A percentile compares a stretch with the other conserved stretches of the same genome.
These are phyloP conservation scores for Yamadazyma triangularis DNA, from an alignment of 1,139 yeast species.

Conservation along the genomic window DNA sequence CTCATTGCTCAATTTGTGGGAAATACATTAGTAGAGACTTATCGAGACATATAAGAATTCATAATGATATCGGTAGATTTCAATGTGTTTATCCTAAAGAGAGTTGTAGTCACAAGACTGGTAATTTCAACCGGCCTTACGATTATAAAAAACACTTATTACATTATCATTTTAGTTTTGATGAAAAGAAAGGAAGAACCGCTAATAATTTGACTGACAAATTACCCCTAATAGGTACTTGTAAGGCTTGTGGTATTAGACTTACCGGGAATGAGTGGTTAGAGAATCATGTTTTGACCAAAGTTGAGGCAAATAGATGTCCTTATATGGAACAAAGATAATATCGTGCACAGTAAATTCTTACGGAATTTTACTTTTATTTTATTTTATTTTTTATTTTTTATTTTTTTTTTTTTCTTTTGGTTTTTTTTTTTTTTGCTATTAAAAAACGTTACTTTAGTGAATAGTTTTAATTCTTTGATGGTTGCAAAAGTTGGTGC, in stretches of 20 bases:
- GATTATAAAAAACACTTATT: constrained; percentile 46
- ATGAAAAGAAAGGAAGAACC: constrained; percentile 39
- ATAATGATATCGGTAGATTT: constrained; percentile 44
- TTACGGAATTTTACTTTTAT: no score
- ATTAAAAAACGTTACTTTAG: no score
- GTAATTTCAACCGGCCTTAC: constrained; percentile 44
- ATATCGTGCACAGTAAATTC: no score
- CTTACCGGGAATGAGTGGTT: constrained; percentile 39
- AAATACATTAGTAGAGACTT: constrained; percentile 42
- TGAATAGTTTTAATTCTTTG: no score
- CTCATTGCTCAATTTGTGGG: constrained; percentile 38
- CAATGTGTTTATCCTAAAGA: constrained; percentile 41
- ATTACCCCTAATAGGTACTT: constrained; percentile 34
- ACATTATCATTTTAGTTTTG: constrained; percentile 42
- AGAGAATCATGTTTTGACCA: constrained; percentile 35
- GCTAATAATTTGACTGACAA: constrained; percentile 43
- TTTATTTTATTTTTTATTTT: no score
- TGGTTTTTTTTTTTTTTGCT: no score
- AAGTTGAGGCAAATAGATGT: constrained; percentile 19
- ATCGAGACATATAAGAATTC: constrained; percentile 44
- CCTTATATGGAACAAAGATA: constrained; percentile 12
- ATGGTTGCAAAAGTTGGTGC: neutral
- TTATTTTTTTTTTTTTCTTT: no score
- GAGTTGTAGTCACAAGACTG: constrained; percentile 42
- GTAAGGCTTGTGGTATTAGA: constrained; percentile 36